Conservation (phyloP, 345 rosid genomes). For the Mallotus nudiflorus region DNA sequence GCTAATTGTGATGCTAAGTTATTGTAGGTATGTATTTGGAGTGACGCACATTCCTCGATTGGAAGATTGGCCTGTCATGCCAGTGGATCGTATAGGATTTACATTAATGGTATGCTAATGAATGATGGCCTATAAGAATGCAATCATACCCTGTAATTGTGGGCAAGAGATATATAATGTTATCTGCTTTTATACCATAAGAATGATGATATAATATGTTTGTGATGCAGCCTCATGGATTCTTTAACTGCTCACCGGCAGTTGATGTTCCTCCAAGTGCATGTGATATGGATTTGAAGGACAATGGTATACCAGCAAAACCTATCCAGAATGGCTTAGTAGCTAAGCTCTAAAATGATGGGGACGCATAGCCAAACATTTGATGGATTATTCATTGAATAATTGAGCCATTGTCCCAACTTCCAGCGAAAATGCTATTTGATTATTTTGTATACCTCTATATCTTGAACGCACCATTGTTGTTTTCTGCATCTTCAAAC, state of each 20-base stretch:
- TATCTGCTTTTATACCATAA: neutral
- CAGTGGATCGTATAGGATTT: conserved; percentile 83
- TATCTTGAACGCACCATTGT: no score
- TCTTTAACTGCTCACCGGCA: conserved; percentile 92
- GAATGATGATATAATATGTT: neutral
- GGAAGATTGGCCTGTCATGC: conserved; percentile 99
- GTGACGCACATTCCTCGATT: conserved; percentile 82
- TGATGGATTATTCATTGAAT: neutral
- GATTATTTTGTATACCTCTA: neutral
- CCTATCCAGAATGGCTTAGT: conserved; percentile 49
- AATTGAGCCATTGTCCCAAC: neutral
- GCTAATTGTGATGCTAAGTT: neutral
- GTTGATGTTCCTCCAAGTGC: conserved; percentile 88
- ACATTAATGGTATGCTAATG: conserved; percentile 59
- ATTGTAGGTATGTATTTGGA: conserved; percentile 82
- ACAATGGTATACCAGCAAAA: conserved; percentile 40
- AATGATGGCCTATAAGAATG: no score
- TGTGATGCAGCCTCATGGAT: conserved; percentile 80
- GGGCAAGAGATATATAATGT: neutral
- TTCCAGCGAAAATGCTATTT: neutral
- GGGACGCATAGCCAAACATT: neutral
- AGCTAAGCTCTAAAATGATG: conserved; percentile 64
- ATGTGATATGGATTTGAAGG: conserved; percentile 72
- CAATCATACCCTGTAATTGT: no score
- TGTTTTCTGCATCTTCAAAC: conserved; percentile 1